A percentile compares a stretch with the other conserved stretches of the same genome.
These are phyloP conservation scores for Moricandia moricandioides DNA, from an alignment of 345 rosid genomes.

Conservation along the genomic window DNA sequence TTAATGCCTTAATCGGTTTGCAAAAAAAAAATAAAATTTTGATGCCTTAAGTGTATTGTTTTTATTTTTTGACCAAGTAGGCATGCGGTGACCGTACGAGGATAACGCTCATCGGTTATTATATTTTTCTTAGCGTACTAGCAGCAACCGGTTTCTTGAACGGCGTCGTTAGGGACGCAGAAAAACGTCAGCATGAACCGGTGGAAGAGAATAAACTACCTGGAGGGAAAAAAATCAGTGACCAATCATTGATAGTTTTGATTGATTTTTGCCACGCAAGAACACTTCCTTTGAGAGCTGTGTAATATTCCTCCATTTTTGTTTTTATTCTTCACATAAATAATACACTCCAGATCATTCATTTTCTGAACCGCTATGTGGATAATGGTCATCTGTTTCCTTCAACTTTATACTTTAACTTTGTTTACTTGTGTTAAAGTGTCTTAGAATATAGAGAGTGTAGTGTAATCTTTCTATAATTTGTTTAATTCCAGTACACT, in stretches of 20 bases:
- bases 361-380: not conserved
- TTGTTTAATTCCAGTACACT: not conserved
- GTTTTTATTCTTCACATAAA: conserved; percentile 7
- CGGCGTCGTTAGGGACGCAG: not conserved
- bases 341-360: too few relatives aligned
- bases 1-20: too few relatives aligned
- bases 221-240: conserved; percentile 16
- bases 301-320: conserved; percentile 18
- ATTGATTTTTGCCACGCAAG: conserved; percentile 22
- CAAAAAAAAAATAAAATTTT: too few relatives aligned
- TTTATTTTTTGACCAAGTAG: too few relatives aligned
- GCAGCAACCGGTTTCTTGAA: too few relatives aligned
- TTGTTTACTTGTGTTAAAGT: not conserved
- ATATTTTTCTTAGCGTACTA: too few relatives aligned
- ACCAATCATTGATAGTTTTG: conserved; percentile 28
- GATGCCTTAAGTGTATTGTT: too few relatives aligned
- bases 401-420: too few relatives aligned
- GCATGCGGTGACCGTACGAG: too few relatives aligned
- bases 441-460: not conserved
- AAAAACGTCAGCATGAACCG: conserved; percentile 25
- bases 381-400: not conserved
- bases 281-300: conserved; percentile 15
- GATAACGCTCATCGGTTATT: too few relatives aligned
- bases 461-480: not conserved
- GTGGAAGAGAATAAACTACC: conserved; percentile 28